Evolutionary conservation across 148 eudicot genomes (phyloP).

Genomic region (Vaccinium corymbosum): DNA sequence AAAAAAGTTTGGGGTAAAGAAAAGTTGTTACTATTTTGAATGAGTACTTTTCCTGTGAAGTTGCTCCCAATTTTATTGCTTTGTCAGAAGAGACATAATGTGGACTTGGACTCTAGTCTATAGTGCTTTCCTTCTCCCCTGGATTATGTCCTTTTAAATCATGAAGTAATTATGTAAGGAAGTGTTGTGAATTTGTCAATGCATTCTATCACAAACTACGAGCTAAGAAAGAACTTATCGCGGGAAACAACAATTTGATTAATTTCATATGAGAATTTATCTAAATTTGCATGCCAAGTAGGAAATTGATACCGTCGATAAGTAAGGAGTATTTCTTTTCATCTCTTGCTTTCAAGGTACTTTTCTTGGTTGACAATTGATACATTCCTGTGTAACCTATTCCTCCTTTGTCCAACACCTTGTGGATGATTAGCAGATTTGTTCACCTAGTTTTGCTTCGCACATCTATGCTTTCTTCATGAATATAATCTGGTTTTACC

Average conservation of each 20-base stretch:
- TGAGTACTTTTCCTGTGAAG: not conserved
- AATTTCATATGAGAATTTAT: no score
- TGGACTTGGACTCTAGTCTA: not conserved
- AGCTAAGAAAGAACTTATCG: not conserved
- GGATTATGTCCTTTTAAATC: not conserved
- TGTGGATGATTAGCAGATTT: not conserved
- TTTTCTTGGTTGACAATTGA: not conserved
- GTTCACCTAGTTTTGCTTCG: not conserved
- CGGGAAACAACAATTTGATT: not conserved
- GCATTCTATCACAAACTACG: not conserved
- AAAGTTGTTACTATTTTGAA: not conserved
- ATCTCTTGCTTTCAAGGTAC: not conserved
- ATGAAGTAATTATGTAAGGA: not conserved
- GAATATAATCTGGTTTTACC: slow-evolving; percentile 3
- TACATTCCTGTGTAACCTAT: not conserved
- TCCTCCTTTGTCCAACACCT: not conserved
- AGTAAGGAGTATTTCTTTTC: not conserved
- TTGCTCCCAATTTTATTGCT: not conserved
- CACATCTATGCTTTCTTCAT: not conserved
- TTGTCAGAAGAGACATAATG: not conserved
- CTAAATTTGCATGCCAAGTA: not conserved
- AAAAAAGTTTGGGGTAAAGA: not conserved
- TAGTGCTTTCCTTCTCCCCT: not conserved
- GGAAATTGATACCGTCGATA: not conserved
- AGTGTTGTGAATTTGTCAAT: not conserved